These are phyloP conservation scores for Candolleomyces efflorescens DNA, from an alignment of 768 basidiomycete genomes.

Conservation along the genomic window DNA sequence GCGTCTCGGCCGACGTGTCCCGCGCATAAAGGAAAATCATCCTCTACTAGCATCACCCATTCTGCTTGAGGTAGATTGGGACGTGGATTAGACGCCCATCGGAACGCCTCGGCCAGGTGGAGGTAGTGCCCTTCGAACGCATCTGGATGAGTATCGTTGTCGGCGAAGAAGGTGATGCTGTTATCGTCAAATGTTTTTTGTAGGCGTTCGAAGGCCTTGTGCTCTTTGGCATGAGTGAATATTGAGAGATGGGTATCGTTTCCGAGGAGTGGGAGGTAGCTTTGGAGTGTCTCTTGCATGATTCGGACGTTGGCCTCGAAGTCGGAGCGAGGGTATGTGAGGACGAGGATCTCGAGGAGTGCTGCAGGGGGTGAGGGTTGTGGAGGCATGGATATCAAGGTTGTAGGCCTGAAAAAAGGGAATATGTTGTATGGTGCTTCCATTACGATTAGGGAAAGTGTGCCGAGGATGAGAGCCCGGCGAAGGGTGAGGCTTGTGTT, in stretches of 20 bases:
- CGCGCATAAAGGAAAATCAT: slow-evolving; percentile 40
- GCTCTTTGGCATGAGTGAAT: slow-evolving; percentile 32
- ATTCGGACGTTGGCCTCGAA: slow-evolving; percentile 23
- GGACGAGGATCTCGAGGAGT: slow-evolving; percentile 35
- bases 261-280: slow-evolving; percentile 30
- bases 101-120: slow-evolving; percentile 37
- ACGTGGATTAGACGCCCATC: slow-evolving; percentile 25
- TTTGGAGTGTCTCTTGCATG: slow-evolving; percentile 31
- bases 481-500: neutral
- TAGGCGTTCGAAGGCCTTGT: slow-evolving; percentile 27
- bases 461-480: neutral
- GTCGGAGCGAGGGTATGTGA: slow-evolving; percentile 35
- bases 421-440: slow-evolving; percentile 9
- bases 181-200: slow-evolving; percentile 18
- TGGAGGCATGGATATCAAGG: slow-evolving; percentile 12
- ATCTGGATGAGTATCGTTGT: slow-evolving; percentile 26
- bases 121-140: slow-evolving; percentile 29
- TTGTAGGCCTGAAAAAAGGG: slow-evolving; percentile 10
- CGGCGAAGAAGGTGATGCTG: slow-evolving; percentile 21
- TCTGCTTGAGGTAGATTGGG: slow-evolving; percentile 19
- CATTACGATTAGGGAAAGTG: neutral
- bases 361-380: slow-evolving; percentile 20
- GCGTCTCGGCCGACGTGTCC: slow-evolving; percentile 29
- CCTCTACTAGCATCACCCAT: slow-evolving; percentile 41
- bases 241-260: slow-evolving; percentile 29